phyloP scores from a whole-genome alignment of 257 asterid species.

The Jacaranda mimosifolia region DNA sequence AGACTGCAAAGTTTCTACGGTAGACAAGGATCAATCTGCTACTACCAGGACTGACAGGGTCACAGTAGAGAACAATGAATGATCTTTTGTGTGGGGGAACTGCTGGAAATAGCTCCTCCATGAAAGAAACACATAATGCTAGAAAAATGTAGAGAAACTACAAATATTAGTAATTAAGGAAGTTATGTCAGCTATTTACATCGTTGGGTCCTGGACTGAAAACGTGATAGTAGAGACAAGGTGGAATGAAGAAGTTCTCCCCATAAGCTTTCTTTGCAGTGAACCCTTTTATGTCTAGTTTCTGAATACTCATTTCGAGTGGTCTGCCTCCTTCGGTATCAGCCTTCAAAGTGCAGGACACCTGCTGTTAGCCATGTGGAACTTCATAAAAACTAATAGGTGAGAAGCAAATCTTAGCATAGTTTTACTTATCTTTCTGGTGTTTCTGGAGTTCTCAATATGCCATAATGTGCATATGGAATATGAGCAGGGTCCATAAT shows the following conservation, averaged over 20 bases:
- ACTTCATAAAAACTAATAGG: not conserved
- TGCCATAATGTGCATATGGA: conserved; percentile 91
- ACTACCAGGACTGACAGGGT: conserved; percentile 87
- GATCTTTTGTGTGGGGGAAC: conserved; percentile 43
- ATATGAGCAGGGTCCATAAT: conserved; percentile 99
- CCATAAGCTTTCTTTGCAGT: conserved; percentile 52
- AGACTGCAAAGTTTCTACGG: conserved; percentile 80
- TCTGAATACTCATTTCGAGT: conserved; percentile 59
- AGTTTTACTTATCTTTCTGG: conserved; percentile 79
- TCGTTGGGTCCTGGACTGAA: conserved; percentile 53
- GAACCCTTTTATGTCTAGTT: conserved; percentile 62
- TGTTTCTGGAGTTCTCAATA: conserved; percentile 57
- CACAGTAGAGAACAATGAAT: conserved; percentile 63
- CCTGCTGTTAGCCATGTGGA: conserved; percentile 45
- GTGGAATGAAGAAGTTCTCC: conserved; percentile 58
- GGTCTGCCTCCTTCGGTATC: conserved; percentile 93
- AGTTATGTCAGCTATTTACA: conserved; percentile 43
- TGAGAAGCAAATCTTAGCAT: conserved; percentile 29
- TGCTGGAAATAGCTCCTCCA: conserved; percentile 54
- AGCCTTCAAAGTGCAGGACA: conserved; percentile 76
- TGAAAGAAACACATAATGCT: conserved; percentile 22
- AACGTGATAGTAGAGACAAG: conserved; percentile 65
- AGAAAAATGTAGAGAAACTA: not conserved
- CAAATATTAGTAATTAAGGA: not conserved
- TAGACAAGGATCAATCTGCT: conserved; percentile 77